phyloP scores from a whole-genome alignment of 257 asterid genomes.

The Penstemon barbatus region DNA sequence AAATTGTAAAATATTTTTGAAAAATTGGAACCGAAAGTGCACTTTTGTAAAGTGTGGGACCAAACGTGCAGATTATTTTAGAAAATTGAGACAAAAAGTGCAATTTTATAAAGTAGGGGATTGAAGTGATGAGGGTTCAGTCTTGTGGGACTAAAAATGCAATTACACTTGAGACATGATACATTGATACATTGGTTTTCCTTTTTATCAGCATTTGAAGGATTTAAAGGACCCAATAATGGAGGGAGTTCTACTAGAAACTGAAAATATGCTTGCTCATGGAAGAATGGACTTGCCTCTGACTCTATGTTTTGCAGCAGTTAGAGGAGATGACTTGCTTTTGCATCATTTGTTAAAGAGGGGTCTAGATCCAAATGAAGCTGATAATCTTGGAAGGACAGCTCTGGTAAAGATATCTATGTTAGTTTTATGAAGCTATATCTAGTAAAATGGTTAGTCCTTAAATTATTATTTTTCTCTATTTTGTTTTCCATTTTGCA shows the following conservation, averaged over 20 bases:
- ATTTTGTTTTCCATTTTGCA: constrained; percentile 33
- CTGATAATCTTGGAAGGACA: constrained; percentile 71
- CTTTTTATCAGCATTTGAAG: constrained; percentile 68
- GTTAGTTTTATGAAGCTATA: background rate
- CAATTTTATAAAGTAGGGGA: no score
- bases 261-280: constrained; percentile 85
- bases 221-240: constrained; percentile 73
- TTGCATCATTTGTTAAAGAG: constrained; percentile 83
- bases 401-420: constrained; percentile 50
- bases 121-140: no score
- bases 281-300: constrained; percentile 96
- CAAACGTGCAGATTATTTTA: no score
- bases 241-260: constrained; percentile 81
- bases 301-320: constrained; percentile 83
- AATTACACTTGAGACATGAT: background rate
- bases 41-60: no score
- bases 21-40: no score
- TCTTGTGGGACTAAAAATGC: no score
- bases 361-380: constrained; percentile 87
- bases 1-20: no score
- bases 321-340: constrained; percentile 83
- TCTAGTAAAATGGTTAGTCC: background rate
- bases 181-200: constrained; percentile 7
- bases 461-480: constrained; percentile 1
- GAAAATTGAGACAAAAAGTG: no score